phyloP scores from a whole-genome alignment of 805 yeast species.

The Starmerella gropengiesseri region DNA sequence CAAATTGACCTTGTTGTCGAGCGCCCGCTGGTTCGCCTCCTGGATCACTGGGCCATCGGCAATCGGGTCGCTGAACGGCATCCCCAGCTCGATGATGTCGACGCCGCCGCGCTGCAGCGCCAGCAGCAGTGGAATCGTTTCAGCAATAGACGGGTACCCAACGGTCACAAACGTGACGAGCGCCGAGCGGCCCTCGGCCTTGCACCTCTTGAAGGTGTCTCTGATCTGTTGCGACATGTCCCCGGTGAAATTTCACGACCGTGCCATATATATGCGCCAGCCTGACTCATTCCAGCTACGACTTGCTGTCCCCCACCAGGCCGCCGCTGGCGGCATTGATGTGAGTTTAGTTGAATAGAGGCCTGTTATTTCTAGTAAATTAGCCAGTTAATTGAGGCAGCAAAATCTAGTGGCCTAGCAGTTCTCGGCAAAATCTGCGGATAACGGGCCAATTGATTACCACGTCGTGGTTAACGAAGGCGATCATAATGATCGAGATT shows the following conservation, averaged over 20 bases:
- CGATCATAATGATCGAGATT: too few species aligned
- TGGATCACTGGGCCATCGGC: constrained; percentile 99
- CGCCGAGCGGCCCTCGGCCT: constrained; percentile 64
- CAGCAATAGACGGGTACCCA: constrained; percentile 81
- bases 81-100: constrained; percentile 86
- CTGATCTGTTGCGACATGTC: constrained; percentile 44
- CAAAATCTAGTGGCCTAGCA: too few species aligned
- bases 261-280: neutral
- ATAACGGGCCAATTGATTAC: too few species aligned
- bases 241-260: neutral
- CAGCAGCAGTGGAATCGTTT: constrained; percentile 73
- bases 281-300: too few species aligned
- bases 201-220: constrained; percentile 52
- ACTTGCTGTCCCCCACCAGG: too few species aligned
- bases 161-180: constrained; percentile 88
- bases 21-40: constrained; percentile 64
- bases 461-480: too few species aligned
- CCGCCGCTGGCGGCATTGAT: too few species aligned
- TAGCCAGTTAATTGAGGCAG: too few species aligned
- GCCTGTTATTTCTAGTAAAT: too few species aligned
- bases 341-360: too few species aligned
- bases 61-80: constrained; percentile 96
- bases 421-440: too few species aligned
- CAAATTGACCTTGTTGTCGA: constrained; percentile 72
- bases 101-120: constrained; percentile 94